Evolutionary conservation across 2,329 filamentous ascomycete species (phyloP), one percentile per base, ranked within the genome.

Genomic region (Pyrenochaeta sp.): DNA sequence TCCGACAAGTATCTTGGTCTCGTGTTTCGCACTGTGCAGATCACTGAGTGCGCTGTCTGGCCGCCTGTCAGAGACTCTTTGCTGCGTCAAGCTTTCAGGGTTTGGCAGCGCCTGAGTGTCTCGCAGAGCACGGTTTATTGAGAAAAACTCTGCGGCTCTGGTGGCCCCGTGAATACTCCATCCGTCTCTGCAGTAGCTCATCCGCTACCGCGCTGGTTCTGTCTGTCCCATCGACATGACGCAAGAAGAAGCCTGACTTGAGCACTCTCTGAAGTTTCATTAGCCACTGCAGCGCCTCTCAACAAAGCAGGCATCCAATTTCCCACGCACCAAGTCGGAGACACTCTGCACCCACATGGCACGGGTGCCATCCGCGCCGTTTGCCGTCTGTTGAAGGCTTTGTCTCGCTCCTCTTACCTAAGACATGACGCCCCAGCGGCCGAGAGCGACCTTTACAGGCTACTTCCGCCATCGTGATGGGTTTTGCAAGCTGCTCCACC

Each of bases 401-500:
- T 45, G 52, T 42, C 51, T 51, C 45, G 14, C 37, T 37, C 29
- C 51, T 44, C 40, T 61, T 59, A 53, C 53, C 51, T 41, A 60
- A 61, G 47, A 52, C 41, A 49, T 27, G 20, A 42, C 40, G 29
- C 49, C 30, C 21, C 29, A 21, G 45, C 51, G 45, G 52, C 54
- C 40, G 43, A 41, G 42, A 51, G 53, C 56, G 50, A 58, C 51
- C 37, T 54, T 39, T 30, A 50, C 40, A 42, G 37, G 39, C 45
- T n/a, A 7, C 44, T 46, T 39, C 54, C 47, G 48, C 51, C 56
- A 49, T 48, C 51, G 45, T 35, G 54, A 64, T 54, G 45, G 48
- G 44, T 58, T 60, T 58, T 59, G 54, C 56, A 48, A 23, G 29
- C 49, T 48, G 49, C 61, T 66, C 58, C 61, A 66, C 64, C 56